phyloP scores from a whole-genome alignment of 257 asterid species.

The Catharanthus roseus region DNA sequence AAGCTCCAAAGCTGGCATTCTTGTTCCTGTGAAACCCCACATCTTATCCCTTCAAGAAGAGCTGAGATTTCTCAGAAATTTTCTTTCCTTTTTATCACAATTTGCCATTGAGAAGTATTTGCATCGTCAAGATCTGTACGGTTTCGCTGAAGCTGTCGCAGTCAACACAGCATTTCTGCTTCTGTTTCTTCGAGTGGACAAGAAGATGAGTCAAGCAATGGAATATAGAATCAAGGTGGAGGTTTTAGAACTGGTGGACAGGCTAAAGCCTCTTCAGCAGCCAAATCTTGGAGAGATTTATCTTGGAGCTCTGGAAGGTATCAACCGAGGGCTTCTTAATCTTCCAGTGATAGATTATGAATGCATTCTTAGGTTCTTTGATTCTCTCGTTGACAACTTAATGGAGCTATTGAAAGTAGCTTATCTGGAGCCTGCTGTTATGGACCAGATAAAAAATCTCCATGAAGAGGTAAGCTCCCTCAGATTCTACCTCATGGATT shows the following conservation, averaged over 20 bases:
- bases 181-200: background rate
- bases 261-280: background rate
- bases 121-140: background rate
- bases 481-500: background rate
- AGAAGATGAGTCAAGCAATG: background rate
- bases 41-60: background rate
- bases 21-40: background rate
- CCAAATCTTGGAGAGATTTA: background rate
- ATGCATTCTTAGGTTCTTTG: background rate
- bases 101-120: background rate
- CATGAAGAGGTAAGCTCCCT: background rate
- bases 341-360: background rate
- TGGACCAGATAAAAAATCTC: background rate
- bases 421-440: background rate
- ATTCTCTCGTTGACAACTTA: background rate
- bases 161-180: background rate
- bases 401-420: background rate
- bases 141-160: background rate
- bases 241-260: background rate
- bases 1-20: background rate
- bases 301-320: conserved; percentile 4
- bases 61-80: background rate
- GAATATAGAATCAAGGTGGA: background rate
- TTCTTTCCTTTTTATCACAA: background rate
- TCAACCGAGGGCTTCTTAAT: background rate